Evolutionary conservation across 495 filamentous ascomycete genomes (phyloP).

Genomic region (Cenococcum geophilum): DNA sequence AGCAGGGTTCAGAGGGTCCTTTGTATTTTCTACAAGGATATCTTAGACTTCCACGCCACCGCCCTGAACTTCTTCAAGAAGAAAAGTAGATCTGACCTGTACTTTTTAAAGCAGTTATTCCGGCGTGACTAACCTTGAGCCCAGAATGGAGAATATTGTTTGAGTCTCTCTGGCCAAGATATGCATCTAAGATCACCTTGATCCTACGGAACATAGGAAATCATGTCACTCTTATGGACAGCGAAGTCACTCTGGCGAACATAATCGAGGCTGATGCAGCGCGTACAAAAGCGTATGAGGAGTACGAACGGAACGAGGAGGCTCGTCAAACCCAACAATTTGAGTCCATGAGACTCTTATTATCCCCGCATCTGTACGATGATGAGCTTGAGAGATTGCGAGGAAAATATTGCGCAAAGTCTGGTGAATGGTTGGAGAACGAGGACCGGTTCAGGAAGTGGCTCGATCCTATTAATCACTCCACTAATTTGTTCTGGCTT

Average conservation of each 20-base stretch:
- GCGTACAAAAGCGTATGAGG: neutral
- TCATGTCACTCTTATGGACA: slow-evolving; percentile 5
- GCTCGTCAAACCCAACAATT: neutral
- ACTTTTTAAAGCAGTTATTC: neutral
- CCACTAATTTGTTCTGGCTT: slow-evolving; percentile 29
- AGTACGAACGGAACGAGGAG: slow-evolving; percentile 7
- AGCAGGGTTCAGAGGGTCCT: slow-evolving; percentile 27
- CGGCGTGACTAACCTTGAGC: neutral
- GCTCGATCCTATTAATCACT: neutral
- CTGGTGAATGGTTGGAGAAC: neutral
- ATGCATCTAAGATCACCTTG: neutral
- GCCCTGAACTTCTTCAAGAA: slow-evolving; percentile 34
- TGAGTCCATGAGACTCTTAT: neutral
- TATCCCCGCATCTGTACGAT: neutral
- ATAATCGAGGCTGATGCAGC: slow-evolving; percentile 1
- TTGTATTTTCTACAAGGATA: slow-evolving; percentile 36
- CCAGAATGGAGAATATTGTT: neutral
- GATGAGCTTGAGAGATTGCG: neutral
- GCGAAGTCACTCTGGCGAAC: slow-evolving; percentile 11
- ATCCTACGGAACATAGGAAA: slow-evolving; percentile 12
- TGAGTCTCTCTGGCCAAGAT: neutral
- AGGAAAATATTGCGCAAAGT: neutral
- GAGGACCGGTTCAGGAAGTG: neutral
- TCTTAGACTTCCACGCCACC: slow-evolving; percentile 35
- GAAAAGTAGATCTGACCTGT: slow-evolving; percentile 7